Conservation (phyloP, 768 basidiomycete species). For the Boletus fagicola region DNA sequence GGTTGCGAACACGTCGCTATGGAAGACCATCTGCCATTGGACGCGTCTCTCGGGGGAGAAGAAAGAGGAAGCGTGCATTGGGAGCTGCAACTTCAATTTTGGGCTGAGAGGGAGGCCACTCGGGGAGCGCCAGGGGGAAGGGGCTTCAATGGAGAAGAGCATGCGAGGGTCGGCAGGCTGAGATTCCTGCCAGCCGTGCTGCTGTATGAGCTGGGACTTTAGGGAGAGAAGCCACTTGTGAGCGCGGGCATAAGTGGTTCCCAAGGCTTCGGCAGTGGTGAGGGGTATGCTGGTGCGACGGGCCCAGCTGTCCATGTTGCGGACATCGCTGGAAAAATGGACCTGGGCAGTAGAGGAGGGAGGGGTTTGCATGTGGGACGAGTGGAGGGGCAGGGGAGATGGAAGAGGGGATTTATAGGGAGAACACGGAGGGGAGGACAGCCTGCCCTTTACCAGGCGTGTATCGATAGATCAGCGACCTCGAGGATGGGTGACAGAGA, state of each 20-base stretch:
- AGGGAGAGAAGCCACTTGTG: constrained; percentile 72
- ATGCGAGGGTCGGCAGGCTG: constrained; percentile 62
- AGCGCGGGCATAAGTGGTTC: constrained; percentile 75
- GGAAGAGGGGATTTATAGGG: constrained; percentile 27
- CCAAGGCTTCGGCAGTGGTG: constrained; percentile 79
- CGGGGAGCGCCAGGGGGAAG: constrained; percentile 75
- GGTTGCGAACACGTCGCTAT: constrained; percentile 71
- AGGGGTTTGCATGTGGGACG: constrained; percentile 31
- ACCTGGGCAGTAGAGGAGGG: constrained; percentile 53
- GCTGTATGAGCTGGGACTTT: constrained; percentile 59
- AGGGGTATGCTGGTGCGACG: constrained; percentile 75
- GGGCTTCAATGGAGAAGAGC: constrained; percentile 76
- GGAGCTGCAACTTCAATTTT: constrained; percentile 67
- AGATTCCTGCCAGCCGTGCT: constrained; percentile 69
- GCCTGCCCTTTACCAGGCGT: constrained; percentile 36
- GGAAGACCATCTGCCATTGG: constrained; percentile 91
- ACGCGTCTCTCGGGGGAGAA: constrained; percentile 81
- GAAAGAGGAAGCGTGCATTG: constrained; percentile 78
- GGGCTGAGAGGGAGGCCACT: constrained; percentile 76
- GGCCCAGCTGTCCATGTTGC: constrained; percentile 83
- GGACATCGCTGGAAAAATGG: constrained; percentile 76
- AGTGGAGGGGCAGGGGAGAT: neutral
- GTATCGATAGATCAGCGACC: constrained; percentile 19
- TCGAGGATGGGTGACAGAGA: constrained; percentile 25
- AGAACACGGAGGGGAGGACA: constrained; percentile 1